Conservation (phyloP, 352 stramenopile genomes). For the Phytophthora syringae region DNA sequence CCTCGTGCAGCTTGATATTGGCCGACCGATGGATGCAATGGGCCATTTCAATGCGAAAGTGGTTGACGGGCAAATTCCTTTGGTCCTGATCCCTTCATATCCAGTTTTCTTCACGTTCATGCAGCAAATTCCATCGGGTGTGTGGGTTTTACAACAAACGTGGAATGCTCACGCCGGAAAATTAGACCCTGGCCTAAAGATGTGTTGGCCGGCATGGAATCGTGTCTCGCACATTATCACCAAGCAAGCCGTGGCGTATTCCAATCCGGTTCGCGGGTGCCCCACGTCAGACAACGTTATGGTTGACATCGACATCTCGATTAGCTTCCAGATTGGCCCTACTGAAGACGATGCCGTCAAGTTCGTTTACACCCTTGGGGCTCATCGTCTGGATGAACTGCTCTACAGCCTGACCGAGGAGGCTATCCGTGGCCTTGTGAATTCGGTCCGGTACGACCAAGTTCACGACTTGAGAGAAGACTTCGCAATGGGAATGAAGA, state of each 20-base stretch:
- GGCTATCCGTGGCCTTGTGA: constrained; percentile 69
- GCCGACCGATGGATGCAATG: constrained; percentile 51
- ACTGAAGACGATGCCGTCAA: constrained; percentile 66
- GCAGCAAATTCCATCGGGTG: constrained; percentile 55
- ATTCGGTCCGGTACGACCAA: constrained; percentile 76
- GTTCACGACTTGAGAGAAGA: constrained; percentile 78
- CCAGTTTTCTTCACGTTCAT: constrained; percentile 50
- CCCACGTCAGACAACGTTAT: constrained; percentile 84
- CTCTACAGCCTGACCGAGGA: constrained; percentile 72
- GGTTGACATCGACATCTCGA: constrained; percentile 82
- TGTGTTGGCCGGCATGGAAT: constrained; percentile 73
- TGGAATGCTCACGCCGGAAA: constrained; percentile 77
- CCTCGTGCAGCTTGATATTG: constrained; percentile 53
- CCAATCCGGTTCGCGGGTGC: constrained; percentile 62
- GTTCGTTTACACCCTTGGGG: constrained; percentile 80
- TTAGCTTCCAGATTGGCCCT: constrained; percentile 82
- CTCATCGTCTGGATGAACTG: constrained; percentile 74
- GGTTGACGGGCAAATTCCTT: constrained; percentile 47
- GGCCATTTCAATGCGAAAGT: constrained; percentile 52
- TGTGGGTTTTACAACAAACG: constrained; percentile 78
- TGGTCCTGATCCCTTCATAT: constrained; percentile 59
- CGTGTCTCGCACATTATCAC: constrained; percentile 84
- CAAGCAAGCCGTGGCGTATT: constrained; percentile 79
- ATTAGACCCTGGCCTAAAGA: constrained; percentile 70
- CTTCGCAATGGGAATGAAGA: constrained; percentile 79